Base-by-base conservation (phyloP, 331 rosid species). In the Saraca asoca region DNA sequence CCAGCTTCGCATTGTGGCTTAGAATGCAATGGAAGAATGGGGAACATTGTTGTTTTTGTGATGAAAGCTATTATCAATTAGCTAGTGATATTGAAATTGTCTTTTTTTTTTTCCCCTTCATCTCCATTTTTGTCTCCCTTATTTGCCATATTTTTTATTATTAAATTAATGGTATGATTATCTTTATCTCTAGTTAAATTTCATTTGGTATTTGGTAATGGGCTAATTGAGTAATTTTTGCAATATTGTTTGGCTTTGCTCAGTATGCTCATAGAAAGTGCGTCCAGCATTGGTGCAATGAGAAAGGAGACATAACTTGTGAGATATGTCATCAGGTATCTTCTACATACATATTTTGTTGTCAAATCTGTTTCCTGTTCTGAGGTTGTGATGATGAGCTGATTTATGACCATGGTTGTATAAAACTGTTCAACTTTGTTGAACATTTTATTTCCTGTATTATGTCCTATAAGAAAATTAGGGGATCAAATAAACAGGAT, bases 221-320 rank as follows among this genome's bases (percentile, higher is more conserved):
- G 38, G 20, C 42, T 44, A 20, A 62, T 41, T 44, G 54, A n/a
- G 42, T 44, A 55, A 16, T 31, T 73, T 20, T 68, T 37, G 31
- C 31, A 24, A 24, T 24, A 24, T 24, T 24, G 2, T 24, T 24
- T 24, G 31, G 31, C 31, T 79, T 61, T 58, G 69, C 75, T 72
- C 91, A 92, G 98, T 92, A 78, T 77, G 96, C 98, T 34, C 98
- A 92, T 79, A 85, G 98, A 63, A 92, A 92, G 80, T 92, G 98
- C 33, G 98, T 92, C 58, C 98, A 92, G 81, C 91, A 85, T 80
- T 92, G 98, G 98, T 92, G 98, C 74, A 79, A 92, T 71, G 98
- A 92, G 88, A 92, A 92, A 82, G 98, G 98, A 45, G 98, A 89
- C 76, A 87, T 79, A 59, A 89, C 75, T 80, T 92, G 98, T 75